Base-by-base conservation (phyloP, 176 grass and related monocot genomes). In the Carex kokanica region DNA sequence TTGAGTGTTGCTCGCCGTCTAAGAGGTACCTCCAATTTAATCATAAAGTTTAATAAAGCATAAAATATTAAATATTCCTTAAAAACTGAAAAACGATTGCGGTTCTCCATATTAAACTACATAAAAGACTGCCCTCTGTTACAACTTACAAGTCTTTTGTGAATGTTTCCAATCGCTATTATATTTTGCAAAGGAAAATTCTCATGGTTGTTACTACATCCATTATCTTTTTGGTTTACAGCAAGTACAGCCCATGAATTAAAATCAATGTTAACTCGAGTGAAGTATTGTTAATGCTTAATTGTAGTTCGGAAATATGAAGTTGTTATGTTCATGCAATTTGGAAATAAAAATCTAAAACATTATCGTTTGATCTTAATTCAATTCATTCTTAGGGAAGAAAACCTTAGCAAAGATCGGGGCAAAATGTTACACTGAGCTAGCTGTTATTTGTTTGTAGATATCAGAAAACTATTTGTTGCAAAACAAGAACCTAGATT, bases 1-100 rank as follows among this genome's bases (percentile, higher is more conserved):
- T 69, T 53, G 73, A 90, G 89, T 78, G 81, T 90, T 68, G 89
- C 86, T 34, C 55, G 67, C 62, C 64, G 89, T 64, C 80, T 90
- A 77, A 34, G 85, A 87, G 89, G 89, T 89, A 72, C 31, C 43
- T 64, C 29, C 31, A 64, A 10, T 72, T 72, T 72, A 72, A 20
- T 41, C 8, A 43, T 71, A 18, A 43, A 43, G 45, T 4, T 21
- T 47, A 8, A 47, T 7, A 53, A 53, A 53, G 21, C 23, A 29
- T 54, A 20, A 53, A 16, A 75, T 14, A 24, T 53, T 11, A 53
- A 72, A 21, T 23, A 52, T 75, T 75, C 45, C 12, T 75, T 53
- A 4, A 75, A 53, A 5, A 75, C 20, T 8, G 16, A 20, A 75
- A 75, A 75, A 15, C 5, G 20, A 54, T 16, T 74, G 11, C 4